These are phyloP conservation scores for Coemansia sp. DNA, from an alignment of 192 early-diverging fungal genomes.

Conservation along the genomic window DNA sequence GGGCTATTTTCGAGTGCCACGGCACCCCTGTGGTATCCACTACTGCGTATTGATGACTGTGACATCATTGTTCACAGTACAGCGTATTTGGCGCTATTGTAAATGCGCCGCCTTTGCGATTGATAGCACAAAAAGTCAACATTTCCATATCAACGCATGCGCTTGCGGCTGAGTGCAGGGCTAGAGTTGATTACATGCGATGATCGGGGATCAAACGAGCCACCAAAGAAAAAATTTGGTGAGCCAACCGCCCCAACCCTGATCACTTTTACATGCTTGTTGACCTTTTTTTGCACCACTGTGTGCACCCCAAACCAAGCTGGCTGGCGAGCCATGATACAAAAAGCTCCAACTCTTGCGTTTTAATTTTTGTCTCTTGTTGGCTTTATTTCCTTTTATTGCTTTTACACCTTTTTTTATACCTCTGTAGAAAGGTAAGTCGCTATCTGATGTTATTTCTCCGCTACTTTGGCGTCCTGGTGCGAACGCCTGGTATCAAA, in stretches of 20 bases:
- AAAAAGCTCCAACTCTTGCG: neutral
- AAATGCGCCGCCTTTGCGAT: neutral
- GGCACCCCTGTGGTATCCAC: neutral
- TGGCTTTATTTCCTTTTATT: constrained; percentile 20
- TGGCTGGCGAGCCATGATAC: neutral
- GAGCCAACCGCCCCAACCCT: constrained; percentile 9
- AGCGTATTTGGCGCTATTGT: neutral
- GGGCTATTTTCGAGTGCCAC: neutral
- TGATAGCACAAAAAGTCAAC: neutral
- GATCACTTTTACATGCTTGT: constrained; percentile 11
- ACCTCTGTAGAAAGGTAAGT: constrained; percentile 26
- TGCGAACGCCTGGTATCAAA: neutral
- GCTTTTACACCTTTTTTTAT: constrained; percentile 15
- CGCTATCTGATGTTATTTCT: neutral
- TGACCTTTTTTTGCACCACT: constrained; percentile 1
- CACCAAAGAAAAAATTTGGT: constrained; percentile 21
- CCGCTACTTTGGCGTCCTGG: neutral
- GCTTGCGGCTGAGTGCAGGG: neutral
- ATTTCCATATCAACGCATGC: neutral
- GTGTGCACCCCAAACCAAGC: constrained; percentile 9
- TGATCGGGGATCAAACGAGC: constrained; percentile 15
- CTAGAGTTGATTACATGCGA: constrained; percentile 3
- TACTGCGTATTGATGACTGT: neutral
- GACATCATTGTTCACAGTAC: neutral
- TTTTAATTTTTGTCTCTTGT: constrained; percentile 8